These are phyloP conservation scores for Ramaria sp. DNA, from an alignment of 768 basidiomycete species.

Conservation along the genomic window DNA sequence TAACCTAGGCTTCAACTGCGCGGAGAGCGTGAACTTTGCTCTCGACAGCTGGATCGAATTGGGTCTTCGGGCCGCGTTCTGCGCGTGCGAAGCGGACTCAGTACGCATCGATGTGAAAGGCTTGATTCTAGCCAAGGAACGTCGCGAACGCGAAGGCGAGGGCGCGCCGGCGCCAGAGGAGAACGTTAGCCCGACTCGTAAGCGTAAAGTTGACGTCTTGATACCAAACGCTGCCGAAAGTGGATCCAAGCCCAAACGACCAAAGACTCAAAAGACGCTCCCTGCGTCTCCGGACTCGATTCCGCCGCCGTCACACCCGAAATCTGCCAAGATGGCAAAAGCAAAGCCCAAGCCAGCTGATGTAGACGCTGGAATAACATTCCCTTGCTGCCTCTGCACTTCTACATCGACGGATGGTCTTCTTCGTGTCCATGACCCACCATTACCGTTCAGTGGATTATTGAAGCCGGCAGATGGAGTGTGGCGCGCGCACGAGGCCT, in stretches of 20 bases:
- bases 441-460: slow-evolving; percentile 30
- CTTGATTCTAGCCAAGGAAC: neutral
- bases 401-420: slow-evolving; percentile 43
- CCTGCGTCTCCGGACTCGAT: slow-evolving; percentile 11
- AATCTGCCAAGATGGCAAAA: neutral
- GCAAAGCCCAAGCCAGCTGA: neutral
- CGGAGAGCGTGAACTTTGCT: slow-evolving; percentile 96
- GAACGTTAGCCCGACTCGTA: neutral
- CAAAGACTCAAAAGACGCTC: slow-evolving; percentile 2
- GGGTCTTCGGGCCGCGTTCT: slow-evolving; percentile 69
- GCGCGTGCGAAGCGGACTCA: slow-evolving; percentile 43
- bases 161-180: neutral
- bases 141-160: neutral
- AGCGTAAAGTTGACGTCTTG: slow-evolving; percentile 7
- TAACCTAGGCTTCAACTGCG: slow-evolving; percentile 93
- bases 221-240: neutral
- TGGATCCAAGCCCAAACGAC: slow-evolving; percentile 7
- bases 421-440: slow-evolving; percentile 59
- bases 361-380: slow-evolving; percentile 32
- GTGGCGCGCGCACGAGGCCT: slow-evolving; percentile 75
- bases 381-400: slow-evolving; percentile 63
- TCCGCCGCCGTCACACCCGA: neutral
- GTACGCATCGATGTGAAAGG: slow-evolving; percentile 5
- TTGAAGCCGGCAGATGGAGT: slow-evolving; percentile 17
- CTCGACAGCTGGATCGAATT: slow-evolving; percentile 89